phyloP scores from a whole-genome alignment of 495 filamentous ascomycete species.

The Penicillium canescens region DNA sequence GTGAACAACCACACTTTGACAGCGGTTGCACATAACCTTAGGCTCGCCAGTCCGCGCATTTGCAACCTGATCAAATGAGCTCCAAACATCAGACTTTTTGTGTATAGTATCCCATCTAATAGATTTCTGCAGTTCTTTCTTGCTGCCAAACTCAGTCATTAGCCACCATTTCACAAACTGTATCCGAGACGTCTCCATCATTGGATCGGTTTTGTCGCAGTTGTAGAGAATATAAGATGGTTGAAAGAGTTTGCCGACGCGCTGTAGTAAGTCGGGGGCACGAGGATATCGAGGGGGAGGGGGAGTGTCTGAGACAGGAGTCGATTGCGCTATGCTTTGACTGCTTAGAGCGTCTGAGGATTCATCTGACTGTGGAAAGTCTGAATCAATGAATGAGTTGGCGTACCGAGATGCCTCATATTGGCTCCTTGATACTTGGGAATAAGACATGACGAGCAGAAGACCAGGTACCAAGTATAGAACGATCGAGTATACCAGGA shows the following conservation, averaged over 20 bases:
- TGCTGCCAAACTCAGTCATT: neutral
- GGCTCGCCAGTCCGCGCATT: slow-evolving; percentile 9
- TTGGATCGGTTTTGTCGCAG: neutral
- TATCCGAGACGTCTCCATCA: neutral
- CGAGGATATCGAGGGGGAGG: neutral
- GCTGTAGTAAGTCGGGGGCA: neutral
- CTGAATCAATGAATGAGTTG: slow-evolving; percentile 1
- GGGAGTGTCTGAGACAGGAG: neutral
- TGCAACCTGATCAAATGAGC: slow-evolving; percentile 12
- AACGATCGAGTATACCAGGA: too few species aligned
- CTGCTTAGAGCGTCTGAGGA: neutral
- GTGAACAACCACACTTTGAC: slow-evolving; percentile 1
- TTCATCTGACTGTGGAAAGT: slow-evolving; percentile 7
- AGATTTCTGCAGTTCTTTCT: slow-evolving; percentile 2
- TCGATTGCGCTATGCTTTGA: neutral
- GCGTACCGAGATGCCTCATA: neutral
- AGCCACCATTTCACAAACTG: slow-evolving; percentile 4
- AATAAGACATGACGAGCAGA: neutral
- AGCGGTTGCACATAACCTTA: slow-evolving; percentile 13
- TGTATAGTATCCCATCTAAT: neutral
- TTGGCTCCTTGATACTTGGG: neutral
- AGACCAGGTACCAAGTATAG: too few species aligned
- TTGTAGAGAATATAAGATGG: neutral
- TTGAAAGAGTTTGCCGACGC: neutral
- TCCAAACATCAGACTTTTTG: neutral